Conservation (phyloP, 2,329 filamentous ascomycete genomes). For the Fonsecaea monophora region DNA sequence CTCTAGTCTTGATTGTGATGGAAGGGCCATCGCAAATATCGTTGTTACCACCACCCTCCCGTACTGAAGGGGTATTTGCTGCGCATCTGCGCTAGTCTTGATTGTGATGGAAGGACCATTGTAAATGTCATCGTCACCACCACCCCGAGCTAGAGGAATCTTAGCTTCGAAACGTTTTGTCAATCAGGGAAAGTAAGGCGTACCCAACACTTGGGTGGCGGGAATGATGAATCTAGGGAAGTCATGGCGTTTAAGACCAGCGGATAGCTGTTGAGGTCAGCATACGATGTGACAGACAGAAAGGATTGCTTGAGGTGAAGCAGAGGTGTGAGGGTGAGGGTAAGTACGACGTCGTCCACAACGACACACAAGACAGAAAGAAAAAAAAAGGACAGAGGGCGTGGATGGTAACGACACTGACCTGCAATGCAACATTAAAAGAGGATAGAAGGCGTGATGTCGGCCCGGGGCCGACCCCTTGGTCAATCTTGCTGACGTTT, state of each 20-base stretch:
- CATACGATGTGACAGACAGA: conserved; percentile 16
- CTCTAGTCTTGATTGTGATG: conserved; percentile 63
- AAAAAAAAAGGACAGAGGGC: conserved; percentile 15
- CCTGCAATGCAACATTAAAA: conserved; percentile 42
- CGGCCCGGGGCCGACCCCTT: conserved; percentile 21
- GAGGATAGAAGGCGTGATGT: conserved; percentile 31
- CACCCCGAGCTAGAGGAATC: conserved; percentile 31
- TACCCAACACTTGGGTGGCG: conserved; percentile 61
- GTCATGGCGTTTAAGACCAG: conserved; percentile 52
- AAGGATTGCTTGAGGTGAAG: conserved; percentile 1
- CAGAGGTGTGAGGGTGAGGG: neutral
- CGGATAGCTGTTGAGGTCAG: conserved; percentile 33
- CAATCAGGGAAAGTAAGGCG: conserved; percentile 23
- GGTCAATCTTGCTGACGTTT: conserved; percentile 68
- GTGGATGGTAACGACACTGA: conserved; percentile 23
- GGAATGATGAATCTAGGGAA: conserved; percentile 64
- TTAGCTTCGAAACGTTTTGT: conserved; percentile 23
- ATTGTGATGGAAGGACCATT: conserved; percentile 50
- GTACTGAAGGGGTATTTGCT: conserved; percentile 57
- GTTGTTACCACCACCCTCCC: conserved; percentile 16
- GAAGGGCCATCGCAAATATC: conserved; percentile 35
- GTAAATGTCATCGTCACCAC: conserved; percentile 23
- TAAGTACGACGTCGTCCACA: conserved; percentile 8
- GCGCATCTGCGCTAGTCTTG: conserved; percentile 66
- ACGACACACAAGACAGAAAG: neutral